Base-by-base conservation (phyloP, 805 yeast species). In the Allodekkera sacchari region DNA sequence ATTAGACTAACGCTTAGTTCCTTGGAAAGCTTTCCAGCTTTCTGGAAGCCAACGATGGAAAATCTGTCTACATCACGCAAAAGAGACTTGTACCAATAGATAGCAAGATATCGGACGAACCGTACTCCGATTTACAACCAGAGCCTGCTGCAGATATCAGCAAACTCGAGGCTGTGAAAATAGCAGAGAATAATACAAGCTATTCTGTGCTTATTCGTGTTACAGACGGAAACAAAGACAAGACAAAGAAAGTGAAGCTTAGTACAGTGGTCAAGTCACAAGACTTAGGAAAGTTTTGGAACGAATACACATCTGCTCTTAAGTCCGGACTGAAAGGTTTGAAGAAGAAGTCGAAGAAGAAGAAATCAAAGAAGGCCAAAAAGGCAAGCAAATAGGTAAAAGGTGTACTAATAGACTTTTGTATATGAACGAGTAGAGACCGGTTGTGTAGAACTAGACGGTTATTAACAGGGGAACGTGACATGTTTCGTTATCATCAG, bases 281-380 rank as follows among this genome's bases (percentile, higher is more conserved):
- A 2, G 57, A 69, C 3, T 61, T 88, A 42, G 83, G 77, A 40
- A 53, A 61, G 37, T 88, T 88, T 53, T 88, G 96, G 96, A 53
- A 55, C 26, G 76, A 74, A 17, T 88, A 87, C 56, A 59, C 83
- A 1, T 74, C 73, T 26, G 71, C 71, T 0, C 64, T 87, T 34
- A 87, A 83, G 51, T 50, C 64, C 15, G 88, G 92, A 4, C 74
- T 83, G 54, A 61, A 61, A 3, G 95, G 95, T 2, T 66, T 88
- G 53, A 71, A 75, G 50, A 83, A 80, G 70, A 85, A 83, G 62
- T 84, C 82, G 37, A 84, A 83, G 65, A 77, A 76, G 58, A 77
- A 75, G 65, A 71, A 68, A 61, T 77, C 73, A 61, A 67, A 64
- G 59, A 42, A 63, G 25, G 28, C 38, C 12, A 31, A 37, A 6